Base-by-base conservation (phyloP, 176 grass and related monocot genomes). In the Metroxylon sagu region DNA sequence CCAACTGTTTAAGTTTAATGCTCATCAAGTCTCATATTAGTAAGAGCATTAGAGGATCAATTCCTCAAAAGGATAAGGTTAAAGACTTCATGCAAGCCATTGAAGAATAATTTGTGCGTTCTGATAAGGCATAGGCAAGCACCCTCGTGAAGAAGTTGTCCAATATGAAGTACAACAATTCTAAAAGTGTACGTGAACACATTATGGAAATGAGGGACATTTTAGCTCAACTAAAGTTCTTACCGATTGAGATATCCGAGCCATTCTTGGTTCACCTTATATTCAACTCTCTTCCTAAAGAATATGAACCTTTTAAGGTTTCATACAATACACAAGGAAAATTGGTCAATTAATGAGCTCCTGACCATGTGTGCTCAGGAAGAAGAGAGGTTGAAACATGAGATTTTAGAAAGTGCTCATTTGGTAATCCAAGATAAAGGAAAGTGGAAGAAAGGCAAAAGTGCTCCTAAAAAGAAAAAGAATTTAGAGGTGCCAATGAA, bases 191-290 rank as follows among this genome's bases (percentile, higher is more conserved):
- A 1, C 49, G 2, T 68, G 5, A 68, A n/a, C 43, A 68, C 19
- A 68, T 54, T n/a, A 68, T 68, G 19, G 0, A 68, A 10, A 68
- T 68, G 64, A 18, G 19, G 4, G 49, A 68, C 1, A 50, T 29
- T 54, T 48, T 4, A 4, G 1, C 58, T 48, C 58, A 63, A 61
- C 19, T 73, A 5, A 53, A 73, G 15, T 53, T 15, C 10, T 18
- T 60, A 0, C 25, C 63, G 18, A 19, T 62, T 19, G 4, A 60
- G 15, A 63, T 62, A 5, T 62, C 4, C 14, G 12, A 63, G 3
- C 6, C 35, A 5, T 73, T 73, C 0, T 4, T 62, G 4, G 25
- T 73, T 14, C 16, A 73, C 21, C 54, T 26, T 1, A 73, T 73
- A 4, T 5, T 73, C 2, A 62, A 62, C 12, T 18, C 21, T 6